These are phyloP conservation scores for Heterobasidion occidentale DNA, from an alignment of 1,284 basidiomycete genomes.

Conservation along the genomic window DNA sequence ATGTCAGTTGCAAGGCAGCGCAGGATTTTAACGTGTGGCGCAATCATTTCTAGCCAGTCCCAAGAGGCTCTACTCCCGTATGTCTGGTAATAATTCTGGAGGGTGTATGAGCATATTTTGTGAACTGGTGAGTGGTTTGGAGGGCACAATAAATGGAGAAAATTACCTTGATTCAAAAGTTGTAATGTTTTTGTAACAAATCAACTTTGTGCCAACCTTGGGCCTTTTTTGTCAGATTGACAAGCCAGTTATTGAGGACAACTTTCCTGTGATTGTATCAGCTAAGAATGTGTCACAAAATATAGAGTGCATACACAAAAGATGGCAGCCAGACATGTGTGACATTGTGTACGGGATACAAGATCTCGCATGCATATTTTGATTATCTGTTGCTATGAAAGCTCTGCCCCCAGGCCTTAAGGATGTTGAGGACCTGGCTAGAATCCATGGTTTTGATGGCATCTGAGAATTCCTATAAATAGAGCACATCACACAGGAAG, in stretches of 20 bases:
- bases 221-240: constrained; percentile 26
- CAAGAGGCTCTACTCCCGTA: constrained; percentile 16
- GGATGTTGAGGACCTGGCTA: constrained; percentile 22
- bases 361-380: constrained; percentile 33
- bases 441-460: constrained; percentile 28
- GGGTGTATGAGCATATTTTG: not conserved
- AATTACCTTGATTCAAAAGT: constrained; percentile 28
- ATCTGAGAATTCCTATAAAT: constrained; percentile 26
- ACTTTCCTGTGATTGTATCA: constrained; percentile 14
- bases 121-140: not conserved
- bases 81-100: constrained; percentile 21
- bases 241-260: constrained; percentile 30
- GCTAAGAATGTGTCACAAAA: too few species aligned
- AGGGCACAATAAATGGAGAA: not conserved
- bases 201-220: constrained; percentile 26
- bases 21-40: not conserved
- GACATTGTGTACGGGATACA: constrained; percentile 30
- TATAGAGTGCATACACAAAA: constrained; percentile 8
- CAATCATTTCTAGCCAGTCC: not conserved
- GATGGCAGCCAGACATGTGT: constrained; percentile 26
- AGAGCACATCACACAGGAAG: constrained; percentile 26
- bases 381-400: constrained; percentile 25
- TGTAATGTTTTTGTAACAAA: constrained; percentile 33
- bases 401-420: constrained; percentile 25
- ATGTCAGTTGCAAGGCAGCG: not conserved